phyloP scores from a whole-genome alignment of 2,329 filamentous ascomycete species.

The Curvularia sp. region DNA sequence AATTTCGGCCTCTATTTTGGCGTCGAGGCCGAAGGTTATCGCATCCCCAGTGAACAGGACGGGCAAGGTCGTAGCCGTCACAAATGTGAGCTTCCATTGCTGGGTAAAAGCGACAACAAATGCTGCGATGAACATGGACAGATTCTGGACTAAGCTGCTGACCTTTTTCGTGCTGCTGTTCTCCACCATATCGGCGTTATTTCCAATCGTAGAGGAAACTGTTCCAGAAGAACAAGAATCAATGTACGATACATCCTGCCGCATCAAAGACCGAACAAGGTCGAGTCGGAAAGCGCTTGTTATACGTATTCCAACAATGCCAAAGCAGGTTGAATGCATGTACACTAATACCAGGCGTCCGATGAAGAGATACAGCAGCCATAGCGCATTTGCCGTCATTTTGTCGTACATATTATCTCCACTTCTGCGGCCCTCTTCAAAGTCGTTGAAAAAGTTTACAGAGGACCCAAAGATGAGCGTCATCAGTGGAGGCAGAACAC shows the following conservation, averaged over 20 bases:
- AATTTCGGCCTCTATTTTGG: conserved; percentile 1
- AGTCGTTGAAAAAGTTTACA: conserved; percentile 1
- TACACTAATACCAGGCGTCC: neutral
- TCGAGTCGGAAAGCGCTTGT: neutral
- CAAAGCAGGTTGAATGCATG: neutral
- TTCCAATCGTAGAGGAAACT: conserved; percentile 1
- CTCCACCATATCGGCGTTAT: conserved; percentile 1
- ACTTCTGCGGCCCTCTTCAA: neutral
- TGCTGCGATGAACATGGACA: conserved; percentile 1
- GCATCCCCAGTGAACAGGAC: neutral
- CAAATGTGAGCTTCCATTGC: conserved; percentile 2
- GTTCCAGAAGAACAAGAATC: conserved; percentile 1
- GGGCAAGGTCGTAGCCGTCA: neutral
- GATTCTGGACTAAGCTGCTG: neutral
- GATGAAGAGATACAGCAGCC: neutral
- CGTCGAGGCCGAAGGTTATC: neutral
- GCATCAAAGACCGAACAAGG: neutral
- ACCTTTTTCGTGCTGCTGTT: conserved; percentile 1
- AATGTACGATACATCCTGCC: conserved; percentile 2
- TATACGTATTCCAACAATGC: neutral
- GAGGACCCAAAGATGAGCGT: neutral
- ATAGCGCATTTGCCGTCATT: neutral
- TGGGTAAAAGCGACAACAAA: conserved; percentile 2
- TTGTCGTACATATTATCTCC: neutral
- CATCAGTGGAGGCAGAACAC: neutral